Conservation (phyloP, 768 basidiomycete genomes). For the Amanita rubescens region DNA sequence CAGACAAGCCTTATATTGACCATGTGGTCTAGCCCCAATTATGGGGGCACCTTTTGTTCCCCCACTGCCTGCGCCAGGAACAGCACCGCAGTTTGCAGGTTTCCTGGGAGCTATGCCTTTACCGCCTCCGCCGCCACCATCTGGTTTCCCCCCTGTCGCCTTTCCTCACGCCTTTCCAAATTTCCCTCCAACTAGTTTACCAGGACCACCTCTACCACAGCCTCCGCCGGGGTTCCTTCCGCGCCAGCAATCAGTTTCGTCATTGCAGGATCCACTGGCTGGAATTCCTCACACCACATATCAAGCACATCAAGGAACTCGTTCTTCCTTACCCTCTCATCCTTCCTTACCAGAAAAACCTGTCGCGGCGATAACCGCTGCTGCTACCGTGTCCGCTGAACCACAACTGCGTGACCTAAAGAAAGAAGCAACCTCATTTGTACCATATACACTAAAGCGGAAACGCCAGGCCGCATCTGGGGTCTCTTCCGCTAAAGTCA, state of each 20-base stretch:
- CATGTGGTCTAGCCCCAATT: background rate
- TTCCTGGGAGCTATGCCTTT: slow-evolving; percentile 8
- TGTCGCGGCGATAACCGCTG: slow-evolving; percentile 29
- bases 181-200: slow-evolving; percentile 22
- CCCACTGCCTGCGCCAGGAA: slow-evolving; percentile 13
- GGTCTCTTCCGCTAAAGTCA: slow-evolving; percentile 35
- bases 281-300: slow-evolving; percentile 72
- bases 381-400: slow-evolving; percentile 74
- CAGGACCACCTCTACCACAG: slow-evolving; percentile 24
- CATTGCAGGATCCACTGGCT: slow-evolving; percentile 71
- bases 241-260: slow-evolving; percentile 41
- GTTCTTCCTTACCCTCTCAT: slow-evolving; percentile 25
- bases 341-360: slow-evolving; percentile 38
- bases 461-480: slow-evolving; percentile 42
- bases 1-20: background rate
- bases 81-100: background rate
- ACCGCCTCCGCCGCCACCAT: slow-evolving; percentile 25
- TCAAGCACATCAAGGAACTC: slow-evolving; percentile 59
- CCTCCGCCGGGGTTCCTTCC: slow-evolving; percentile 67
- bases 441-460: slow-evolving; percentile 76
- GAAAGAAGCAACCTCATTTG: slow-evolving; percentile 90
- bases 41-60: background rate
- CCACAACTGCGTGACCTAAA: slow-evolving; percentile 90
- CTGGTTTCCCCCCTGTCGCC: slow-evolving; percentile 17
- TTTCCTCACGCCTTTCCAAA: slow-evolving; percentile 15